A percentile compares a stretch with the other conserved stretches of the same genome.
Conservation (phyloP, 768 basidiomycete species). For the Lentinula lateritia region DNA sequence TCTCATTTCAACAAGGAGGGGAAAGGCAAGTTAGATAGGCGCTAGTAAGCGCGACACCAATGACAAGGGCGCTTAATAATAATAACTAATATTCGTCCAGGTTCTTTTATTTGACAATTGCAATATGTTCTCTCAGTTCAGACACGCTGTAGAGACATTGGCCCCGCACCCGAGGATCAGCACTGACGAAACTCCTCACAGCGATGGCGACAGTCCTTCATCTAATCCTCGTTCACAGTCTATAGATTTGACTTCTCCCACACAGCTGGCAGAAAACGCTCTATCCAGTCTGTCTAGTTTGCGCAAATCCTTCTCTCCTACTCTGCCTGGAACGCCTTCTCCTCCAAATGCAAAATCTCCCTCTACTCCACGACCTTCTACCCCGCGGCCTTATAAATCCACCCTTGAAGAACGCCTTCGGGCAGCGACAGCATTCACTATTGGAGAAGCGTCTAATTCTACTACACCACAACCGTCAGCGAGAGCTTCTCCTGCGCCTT, state of each 20-base stretch:
- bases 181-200: constrained; percentile 26
- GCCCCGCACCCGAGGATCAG: constrained; percentile 43
- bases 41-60: no score
- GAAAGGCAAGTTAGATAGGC: no score
- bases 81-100: neutral
- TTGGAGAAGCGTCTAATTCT: constrained; percentile 46
- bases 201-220: constrained; percentile 6
- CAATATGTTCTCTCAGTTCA: constrained; percentile 70
- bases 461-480: constrained; percentile 36
- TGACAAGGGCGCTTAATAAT: neutral
- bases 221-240: constrained; percentile 31
- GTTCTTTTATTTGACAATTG: neutral
- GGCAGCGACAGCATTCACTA: constrained; percentile 46
- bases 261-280: constrained; percentile 57
- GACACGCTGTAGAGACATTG: constrained; percentile 67
- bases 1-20: constrained; percentile 16
- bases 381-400: constrained; percentile 36
- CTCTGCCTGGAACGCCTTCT: constrained; percentile 40
- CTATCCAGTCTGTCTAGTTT: constrained; percentile 49
- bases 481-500: constrained; percentile 35
- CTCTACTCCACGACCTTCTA: constrained; percentile 6
- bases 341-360: constrained; percentile 11
- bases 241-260: constrained; percentile 32
- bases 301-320: constrained; percentile 55
- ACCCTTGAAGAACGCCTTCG: constrained; percentile 76